Conservation (phyloP, 2,329 filamentous ascomycete genomes). For the Truncatella angustata region DNA sequence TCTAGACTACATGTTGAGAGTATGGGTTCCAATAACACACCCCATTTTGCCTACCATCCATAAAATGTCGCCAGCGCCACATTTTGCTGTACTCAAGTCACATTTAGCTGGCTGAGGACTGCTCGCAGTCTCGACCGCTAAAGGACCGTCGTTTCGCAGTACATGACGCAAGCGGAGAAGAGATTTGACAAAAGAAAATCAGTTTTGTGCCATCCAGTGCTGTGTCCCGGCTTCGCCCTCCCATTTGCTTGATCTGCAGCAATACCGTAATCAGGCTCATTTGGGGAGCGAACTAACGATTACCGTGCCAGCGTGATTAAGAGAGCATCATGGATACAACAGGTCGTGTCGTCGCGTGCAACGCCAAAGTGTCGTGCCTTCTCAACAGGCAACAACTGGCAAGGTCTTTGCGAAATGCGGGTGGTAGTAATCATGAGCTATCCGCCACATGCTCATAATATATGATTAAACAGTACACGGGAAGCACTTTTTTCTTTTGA, state of each 20-base stretch:
- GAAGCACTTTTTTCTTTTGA: constrained; percentile 47
- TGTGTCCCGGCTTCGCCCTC: not conserved
- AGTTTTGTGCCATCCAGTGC: not conserved
- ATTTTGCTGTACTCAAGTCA: not conserved
- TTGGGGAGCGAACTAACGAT: too few species aligned
- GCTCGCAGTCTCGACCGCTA: constrained; percentile 1
- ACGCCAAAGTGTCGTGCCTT: not conserved
- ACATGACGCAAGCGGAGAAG: constrained; percentile 1
- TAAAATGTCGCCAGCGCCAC: not conserved
- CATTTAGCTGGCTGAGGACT: not conserved
- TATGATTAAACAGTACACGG: constrained; percentile 52
- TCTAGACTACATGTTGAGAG: not conserved
- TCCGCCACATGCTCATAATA: constrained; percentile 31
- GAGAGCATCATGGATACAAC: too few species aligned
- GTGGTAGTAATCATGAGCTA: not conserved
- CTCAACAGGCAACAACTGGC: not conserved
- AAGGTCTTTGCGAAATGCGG: not conserved
- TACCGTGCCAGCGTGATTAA: too few species aligned
- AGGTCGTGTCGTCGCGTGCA: too few species aligned
- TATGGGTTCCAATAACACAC: not conserved
- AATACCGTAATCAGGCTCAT: not conserved
- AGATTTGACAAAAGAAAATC: constrained; percentile 5
- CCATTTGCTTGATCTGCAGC: not conserved
- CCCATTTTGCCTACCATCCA: not conserved
- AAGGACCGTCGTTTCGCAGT: not conserved